Evolutionary conservation across 345 rosid species (phyloP), one percentile per base, ranked within the genome.

Genomic region (Citrus glauca): DNA sequence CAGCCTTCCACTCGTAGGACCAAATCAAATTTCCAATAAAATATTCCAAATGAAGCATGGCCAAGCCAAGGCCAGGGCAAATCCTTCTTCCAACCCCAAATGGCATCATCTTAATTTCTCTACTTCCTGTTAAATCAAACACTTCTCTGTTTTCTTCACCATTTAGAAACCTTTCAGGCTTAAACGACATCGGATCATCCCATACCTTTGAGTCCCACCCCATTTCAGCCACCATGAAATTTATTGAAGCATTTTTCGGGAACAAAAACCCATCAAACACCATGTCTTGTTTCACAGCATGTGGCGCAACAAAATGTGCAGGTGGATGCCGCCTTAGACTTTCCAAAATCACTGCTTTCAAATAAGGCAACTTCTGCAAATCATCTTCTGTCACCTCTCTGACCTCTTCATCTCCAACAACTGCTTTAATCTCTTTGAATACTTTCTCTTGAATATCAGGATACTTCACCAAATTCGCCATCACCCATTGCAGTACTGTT

Each of bases 1-100:
- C 40, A 27, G 59, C 57, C 20, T 61, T 74, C 77, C 77, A 74
- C 10, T 74, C 60, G 30, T 25, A 73, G 9, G 9, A 8, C 68
- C 77, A 73, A 40, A 73, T 16, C 6, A 73, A 27, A 66, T 76
- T 66, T 1, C 66, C 73, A 16, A 25, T 56, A 57, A 76, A 76
- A 37, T 76, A 76, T 9, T 76, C 78, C 64, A 35, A 53, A 17
- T 76, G 71, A 48, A 65, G 78, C 78, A 66, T 50, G 13, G 64
- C 79, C 64, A 76, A 67, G 17, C 13, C 55, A 37, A 50, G n/a
- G 0, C 66, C 79, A 8, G 79, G 79, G 57, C 72, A 76, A n/a
- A 76, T 76, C 73, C 79, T 76, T 40, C 79, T 53, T 5, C 79
- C 73, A 9, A 25, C 73, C 17, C 79, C 79, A 66, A 76, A 76